Base-by-base conservation (phyloP, 805 yeast genomes). In the Candida pseudofarinosa region DNA sequence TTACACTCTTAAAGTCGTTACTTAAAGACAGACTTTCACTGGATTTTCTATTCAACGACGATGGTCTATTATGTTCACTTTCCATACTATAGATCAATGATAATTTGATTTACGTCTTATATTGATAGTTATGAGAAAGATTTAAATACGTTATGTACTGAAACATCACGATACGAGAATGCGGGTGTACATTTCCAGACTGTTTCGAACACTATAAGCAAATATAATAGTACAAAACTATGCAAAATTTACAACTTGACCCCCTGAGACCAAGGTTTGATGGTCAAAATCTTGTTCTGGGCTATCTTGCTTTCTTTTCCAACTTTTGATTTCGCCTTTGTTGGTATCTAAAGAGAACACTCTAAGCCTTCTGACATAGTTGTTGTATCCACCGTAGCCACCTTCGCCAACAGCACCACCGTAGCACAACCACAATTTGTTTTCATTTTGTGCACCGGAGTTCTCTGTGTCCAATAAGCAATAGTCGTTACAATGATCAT, bases 351-450 rank as follows among this genome's bases (percentile, higher is more conserved):
- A 53, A 34, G 85, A 88, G 58, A 73, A 91, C 0, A 83, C 53
- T 38, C 99, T 71, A 36, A 88, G 55, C 42, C 97, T 74, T 53
- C 99, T 77, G n/a, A 83, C 71, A 26, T 84, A 87, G 1, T 90
- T 91, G 1, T 89, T 91, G 54, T 89, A 88, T 0, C 97, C 97
- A 6, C 85, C 97, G 58, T 93, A 93, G 0, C 97, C 98, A 33
- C 98, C 99, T 64, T 88, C 95, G 13, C 98, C 99, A 4, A 78
- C 74, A 1, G 82, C 95, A 19, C 99, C 99, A 3, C 96, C 99
- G 58, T 88, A 89, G 56, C 99, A 93, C 28, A 93, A 66, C 95
- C 96, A 88, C 26, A 84, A 63, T 43, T 65, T 65, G 53, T 71
- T 60, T 30, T 58, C 55, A 3, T 47, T 35, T 10, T 49, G 55